A percentile compares a stretch with the other conserved stretches of the same genome.
These are phyloP conservation scores for Cucurbita maxima DNA, from an alignment of 306 rosid genomes.

Conservation along the genomic window DNA sequence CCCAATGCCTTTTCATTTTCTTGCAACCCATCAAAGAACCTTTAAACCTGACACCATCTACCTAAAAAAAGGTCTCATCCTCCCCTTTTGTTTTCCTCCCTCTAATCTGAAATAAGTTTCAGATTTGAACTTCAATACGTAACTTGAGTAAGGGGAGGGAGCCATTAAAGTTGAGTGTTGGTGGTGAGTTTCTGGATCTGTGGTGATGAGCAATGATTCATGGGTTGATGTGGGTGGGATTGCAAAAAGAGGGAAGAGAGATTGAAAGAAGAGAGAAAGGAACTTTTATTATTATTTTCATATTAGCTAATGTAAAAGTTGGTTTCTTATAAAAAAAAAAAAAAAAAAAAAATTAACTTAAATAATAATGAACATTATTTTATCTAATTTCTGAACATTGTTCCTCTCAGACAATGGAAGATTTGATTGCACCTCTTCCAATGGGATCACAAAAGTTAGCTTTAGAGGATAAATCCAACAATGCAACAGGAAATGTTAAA, in stretches of 20 bases:
- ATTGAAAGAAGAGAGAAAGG: neutral
- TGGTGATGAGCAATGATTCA: neutral
- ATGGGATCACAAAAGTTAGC: constrained; percentile 36
- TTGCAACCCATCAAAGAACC: neutral
- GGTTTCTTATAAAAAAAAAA: too few relatives aligned
- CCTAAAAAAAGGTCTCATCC: neutral
- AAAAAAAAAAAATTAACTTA: too few relatives aligned
- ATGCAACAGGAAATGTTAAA: constrained; percentile 30
- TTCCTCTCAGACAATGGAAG: constrained; percentile 54
- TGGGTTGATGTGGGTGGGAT: neutral
- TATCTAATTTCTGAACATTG: constrained; percentile 14
- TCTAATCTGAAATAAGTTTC: neutral
- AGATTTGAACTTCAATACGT: neutral
- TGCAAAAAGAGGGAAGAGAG: neutral
- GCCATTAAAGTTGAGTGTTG: neutral
- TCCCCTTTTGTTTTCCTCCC: neutral
- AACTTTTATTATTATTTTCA: too few relatives aligned
- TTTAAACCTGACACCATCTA: neutral
- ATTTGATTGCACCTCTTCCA: constrained; percentile 47
- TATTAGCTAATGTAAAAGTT: neutral
- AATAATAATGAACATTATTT: neutral
- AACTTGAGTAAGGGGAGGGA: neutral
- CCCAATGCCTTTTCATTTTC: neutral
- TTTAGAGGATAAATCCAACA: constrained; percentile 46
- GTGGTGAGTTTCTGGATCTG: neutral